These are phyloP conservation scores for Macrophomina phaseolina DNA, from an alignment of 2,329 filamentous ascomycete species.

Conservation along the genomic window DNA sequence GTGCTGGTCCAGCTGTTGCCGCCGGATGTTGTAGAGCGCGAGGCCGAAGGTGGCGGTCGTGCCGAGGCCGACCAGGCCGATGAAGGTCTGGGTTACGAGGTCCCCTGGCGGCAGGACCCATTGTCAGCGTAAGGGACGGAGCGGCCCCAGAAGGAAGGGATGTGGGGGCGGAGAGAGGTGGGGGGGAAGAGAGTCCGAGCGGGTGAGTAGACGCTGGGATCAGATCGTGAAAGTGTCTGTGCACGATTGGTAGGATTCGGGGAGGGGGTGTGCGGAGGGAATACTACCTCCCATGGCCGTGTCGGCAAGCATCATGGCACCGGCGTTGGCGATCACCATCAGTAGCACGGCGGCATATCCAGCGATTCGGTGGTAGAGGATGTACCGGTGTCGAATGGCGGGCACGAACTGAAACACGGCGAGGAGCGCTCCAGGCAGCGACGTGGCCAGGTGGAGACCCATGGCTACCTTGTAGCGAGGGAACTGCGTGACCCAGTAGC, in stretches of 20 bases:
- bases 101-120: constrained; percentile 30
- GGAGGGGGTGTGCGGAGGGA: no score
- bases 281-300: constrained; percentile 58
- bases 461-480: constrained; percentile 46
- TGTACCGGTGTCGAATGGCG: constrained; percentile 52
- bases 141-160: background rate
- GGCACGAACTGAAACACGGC: constrained; percentile 52
- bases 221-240: background rate
- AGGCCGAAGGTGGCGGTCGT: constrained; percentile 53
- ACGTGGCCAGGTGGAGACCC: constrained; percentile 48
- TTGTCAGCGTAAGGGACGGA: background rate
- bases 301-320: constrained; percentile 60
- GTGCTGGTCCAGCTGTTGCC: constrained; percentile 67
- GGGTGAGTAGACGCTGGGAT: background rate
- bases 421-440: constrained; percentile 49
- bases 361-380: constrained; percentile 64
- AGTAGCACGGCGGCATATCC: constrained; percentile 63
- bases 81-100: constrained; percentile 55
- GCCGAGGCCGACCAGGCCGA: constrained; percentile 53
- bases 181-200: no score
- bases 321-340: constrained; percentile 52
- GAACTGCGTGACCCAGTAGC: constrained; percentile 49
- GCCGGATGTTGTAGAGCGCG: constrained; percentile 63
- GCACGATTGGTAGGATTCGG: no score
- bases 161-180: background rate